Evolutionary conservation across 306 rosid genomes (phyloP).

Genomic region (Rosa multiflora): DNA sequence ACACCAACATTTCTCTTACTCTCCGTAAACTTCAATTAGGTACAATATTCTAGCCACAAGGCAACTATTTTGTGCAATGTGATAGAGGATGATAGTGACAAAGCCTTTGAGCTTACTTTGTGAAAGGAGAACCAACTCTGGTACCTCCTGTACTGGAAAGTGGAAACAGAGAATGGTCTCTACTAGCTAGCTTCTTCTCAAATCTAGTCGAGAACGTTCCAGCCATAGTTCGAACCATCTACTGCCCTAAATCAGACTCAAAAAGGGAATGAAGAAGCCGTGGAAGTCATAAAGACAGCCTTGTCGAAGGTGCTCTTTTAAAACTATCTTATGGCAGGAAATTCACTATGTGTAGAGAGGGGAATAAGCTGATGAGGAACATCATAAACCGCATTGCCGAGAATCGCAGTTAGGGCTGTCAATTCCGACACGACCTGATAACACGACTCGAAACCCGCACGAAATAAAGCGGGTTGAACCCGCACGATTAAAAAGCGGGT

Average conservation of each 20-base stretch:
- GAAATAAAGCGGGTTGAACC: too few species aligned
- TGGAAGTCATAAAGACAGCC: slow-evolving; percentile 44
- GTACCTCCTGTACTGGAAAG: slow-evolving; percentile 40
- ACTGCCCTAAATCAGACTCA: slow-evolving; percentile 49
- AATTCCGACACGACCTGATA: too few species aligned
- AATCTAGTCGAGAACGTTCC: slow-evolving; percentile 74
- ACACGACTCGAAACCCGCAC: too few species aligned
- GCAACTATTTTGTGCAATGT: background rate
- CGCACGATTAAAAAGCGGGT: too few species aligned
- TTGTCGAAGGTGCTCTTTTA: slow-evolving; percentile 38
- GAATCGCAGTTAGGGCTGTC: too few species aligned
- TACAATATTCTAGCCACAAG: background rate
- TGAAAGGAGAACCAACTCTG: slow-evolving; percentile 44
- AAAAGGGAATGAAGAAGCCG: slow-evolving; percentile 52
- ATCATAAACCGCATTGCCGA: background rate
- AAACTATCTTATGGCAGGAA: background rate
- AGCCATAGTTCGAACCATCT: slow-evolving; percentile 52
- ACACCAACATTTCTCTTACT: too few species aligned
- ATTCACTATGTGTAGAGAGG: background rate
- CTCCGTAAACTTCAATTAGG: background rate
- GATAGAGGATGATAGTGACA: slow-evolving; percentile 26
- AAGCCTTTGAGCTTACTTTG: slow-evolving; percentile 32
- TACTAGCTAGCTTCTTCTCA: slow-evolving; percentile 47
- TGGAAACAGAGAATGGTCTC: slow-evolving; percentile 56
- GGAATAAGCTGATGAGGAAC: background rate